A percentile compares a stretch with the other conserved stretches of the same genome.
These are phyloP conservation scores for Zelopaecilomyces penicillatus DNA, from an alignment of 2,329 filamentous ascomycete species.

Conservation along the genomic window DNA sequence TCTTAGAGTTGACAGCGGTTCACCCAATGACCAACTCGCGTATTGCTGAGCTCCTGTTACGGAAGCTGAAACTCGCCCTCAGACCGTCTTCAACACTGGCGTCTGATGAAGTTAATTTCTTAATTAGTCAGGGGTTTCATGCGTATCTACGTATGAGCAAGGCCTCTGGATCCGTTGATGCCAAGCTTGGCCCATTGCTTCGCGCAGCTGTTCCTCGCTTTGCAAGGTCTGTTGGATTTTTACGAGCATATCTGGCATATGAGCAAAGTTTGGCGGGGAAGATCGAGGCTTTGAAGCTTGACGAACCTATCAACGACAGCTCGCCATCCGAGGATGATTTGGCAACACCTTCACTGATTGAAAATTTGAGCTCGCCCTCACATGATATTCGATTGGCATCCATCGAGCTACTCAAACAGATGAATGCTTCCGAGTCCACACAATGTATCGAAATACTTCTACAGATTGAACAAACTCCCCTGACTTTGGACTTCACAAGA, in stretches of 20 bases:
- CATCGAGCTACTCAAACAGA: constrained; percentile 59
- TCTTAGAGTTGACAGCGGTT: constrained; percentile 53
- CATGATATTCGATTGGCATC: constrained; percentile 66
- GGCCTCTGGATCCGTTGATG: constrained; percentile 48
- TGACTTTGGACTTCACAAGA: constrained; percentile 68
- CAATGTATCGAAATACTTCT: constrained; percentile 49
- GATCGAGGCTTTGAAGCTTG: constrained; percentile 13
- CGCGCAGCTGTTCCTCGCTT: constrained; percentile 59
- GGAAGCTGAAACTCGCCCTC: constrained; percentile 58
- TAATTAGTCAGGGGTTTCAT: constrained; percentile 65
- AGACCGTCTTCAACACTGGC: constrained; percentile 50
- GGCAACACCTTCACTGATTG: constrained; percentile 56
- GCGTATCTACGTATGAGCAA: constrained; percentile 61
- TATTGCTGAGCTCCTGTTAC: constrained; percentile 56
- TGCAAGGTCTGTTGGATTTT: constrained; percentile 55
- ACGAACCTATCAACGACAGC: constrained; percentile 34
- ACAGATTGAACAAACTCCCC: constrained; percentile 68
- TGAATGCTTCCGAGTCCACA: constrained; percentile 30
- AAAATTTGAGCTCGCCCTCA: constrained; percentile 67
- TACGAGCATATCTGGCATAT: constrained; percentile 53
- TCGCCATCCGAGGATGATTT: constrained; percentile 44
- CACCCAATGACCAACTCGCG: constrained; percentile 59
- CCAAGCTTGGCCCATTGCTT: constrained; percentile 55
- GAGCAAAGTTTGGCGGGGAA: constrained; percentile 27
- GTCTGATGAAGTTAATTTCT: constrained; percentile 61